phyloP scores from a whole-genome alignment of 177 flowering plant genomes.

The Vitis hybrid region DNA sequence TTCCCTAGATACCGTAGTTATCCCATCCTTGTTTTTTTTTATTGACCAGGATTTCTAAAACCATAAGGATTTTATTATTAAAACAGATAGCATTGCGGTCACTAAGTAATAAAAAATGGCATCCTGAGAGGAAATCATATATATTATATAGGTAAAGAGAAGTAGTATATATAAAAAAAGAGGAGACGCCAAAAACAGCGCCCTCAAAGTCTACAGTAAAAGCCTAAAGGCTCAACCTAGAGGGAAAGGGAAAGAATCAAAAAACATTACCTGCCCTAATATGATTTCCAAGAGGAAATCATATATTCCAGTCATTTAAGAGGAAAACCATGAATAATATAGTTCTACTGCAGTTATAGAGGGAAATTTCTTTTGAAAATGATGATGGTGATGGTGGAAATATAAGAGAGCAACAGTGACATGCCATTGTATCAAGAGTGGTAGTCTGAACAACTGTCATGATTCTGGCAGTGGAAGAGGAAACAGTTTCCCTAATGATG shows the following conservation, averaged over 20 bases:
- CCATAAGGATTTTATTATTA: too few relatives aligned
- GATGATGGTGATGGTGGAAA: background rate
- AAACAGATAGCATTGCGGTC: too few relatives aligned
- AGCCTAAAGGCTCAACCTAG: too few relatives aligned
- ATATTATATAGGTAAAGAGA: too few relatives aligned
- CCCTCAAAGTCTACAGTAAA: too few relatives aligned
- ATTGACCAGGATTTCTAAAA: too few relatives aligned
- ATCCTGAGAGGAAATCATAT: too few relatives aligned
- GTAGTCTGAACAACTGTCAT: background rate
- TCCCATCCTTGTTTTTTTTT: too few relatives aligned
- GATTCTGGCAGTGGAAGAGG: background rate
- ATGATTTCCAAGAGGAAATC: background rate
- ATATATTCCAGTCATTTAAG: background rate
- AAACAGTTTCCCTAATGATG: background rate
- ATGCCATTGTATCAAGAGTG: background rate
- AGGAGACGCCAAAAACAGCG: background rate
- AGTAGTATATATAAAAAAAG: too few relatives aligned
- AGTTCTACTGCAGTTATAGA: background rate
- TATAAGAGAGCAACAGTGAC: background rate
- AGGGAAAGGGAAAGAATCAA: background rate
- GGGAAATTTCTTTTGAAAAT: background rate
- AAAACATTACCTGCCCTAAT: background rate
- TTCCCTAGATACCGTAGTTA: too few relatives aligned
- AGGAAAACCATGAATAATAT: background rate
- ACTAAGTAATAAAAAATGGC: too few relatives aligned